Evolutionary conservation across 2,329 filamentous ascomycete genomes (phyloP), one percentile per base, ranked within the genome.

Genomic region (Phialophora chinensis): DNA sequence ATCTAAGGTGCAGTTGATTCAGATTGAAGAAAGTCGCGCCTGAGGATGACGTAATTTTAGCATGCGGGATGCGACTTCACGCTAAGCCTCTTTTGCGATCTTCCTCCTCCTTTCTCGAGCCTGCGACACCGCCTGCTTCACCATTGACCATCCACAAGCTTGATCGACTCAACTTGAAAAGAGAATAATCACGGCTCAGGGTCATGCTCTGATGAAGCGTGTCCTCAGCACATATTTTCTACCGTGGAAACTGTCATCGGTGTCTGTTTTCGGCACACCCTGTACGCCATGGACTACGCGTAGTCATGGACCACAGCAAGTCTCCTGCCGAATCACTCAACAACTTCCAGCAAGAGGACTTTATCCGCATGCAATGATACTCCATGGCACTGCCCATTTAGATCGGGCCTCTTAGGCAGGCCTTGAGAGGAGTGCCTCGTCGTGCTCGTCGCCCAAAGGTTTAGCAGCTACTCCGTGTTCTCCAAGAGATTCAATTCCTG

Each of bases 31-130:
- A n/a, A 10, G 33, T 35, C 11, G 33, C 33, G 2, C 10, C 2
- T 12, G 11, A 1, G 10, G 4, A 11, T 49, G 44, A 49, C 44
- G 44, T 49, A 4, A 23, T n/a, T 49, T 49, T 3, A n/a, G 2
- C 6, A 23, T 20, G n/a, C 10, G 17, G 23, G 7, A 20, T 17
- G 11, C 23, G 44, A 11, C 10, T 23, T 35, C 29, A 55, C 29
- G 29, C 53, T 35, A 55, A 33, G n/a, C 29, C 53, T 33, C 23
- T 31, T 55, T 33, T n/a, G 53, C 1, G 2, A 25, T 97, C 74
- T 87, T 95, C 69, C 98, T 94, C 93, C 73, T 90, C 0, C 75
- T 86, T 49, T 91, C 2, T 91, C 12, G 87, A 89, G 62, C 49
- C 38, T 64, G 61, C 49, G 53, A 63, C 66, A 49, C 38, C 27